Conservation (phyloP, 768 basidiomycete genomes). For the Suillus subluteus region DNA sequence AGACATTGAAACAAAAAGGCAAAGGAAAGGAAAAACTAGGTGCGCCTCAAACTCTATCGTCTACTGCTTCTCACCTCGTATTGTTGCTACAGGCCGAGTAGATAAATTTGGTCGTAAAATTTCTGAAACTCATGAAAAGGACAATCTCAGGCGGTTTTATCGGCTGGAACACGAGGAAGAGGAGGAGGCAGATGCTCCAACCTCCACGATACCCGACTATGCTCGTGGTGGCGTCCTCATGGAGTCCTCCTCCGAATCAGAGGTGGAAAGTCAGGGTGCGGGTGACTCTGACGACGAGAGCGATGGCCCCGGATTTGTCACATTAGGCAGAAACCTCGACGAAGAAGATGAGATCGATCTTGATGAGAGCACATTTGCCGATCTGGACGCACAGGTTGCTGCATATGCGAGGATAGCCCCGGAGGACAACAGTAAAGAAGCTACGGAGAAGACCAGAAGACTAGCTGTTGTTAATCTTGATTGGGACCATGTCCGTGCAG, state of each 20-base stretch:
- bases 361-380: conserved; percentile 73
- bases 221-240: conserved; percentile 89
- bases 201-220: conserved; percentile 57
- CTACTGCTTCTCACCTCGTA: conserved; percentile 4
- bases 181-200: conserved; percentile 34
- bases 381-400: conserved; percentile 75
- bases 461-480: conserved; percentile 95
- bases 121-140: conserved; percentile 68
- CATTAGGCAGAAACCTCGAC: conserved; percentile 50
- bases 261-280: conserved; percentile 16
- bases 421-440: conserved; percentile 43
- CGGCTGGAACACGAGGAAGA: conserved; percentile 56
- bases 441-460: conserved; percentile 58
- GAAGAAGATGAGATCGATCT: conserved; percentile 67
- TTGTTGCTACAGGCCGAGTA: conserved; percentile 52
- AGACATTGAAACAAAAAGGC: conserved; percentile 38
- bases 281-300: conserved; percentile 46
- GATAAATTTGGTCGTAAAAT: conserved; percentile 90
- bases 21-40: conserved; percentile 22
- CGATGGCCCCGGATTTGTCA: conserved; percentile 52
- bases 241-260: conserved; percentile 63
- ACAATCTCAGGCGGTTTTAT: conserved; percentile 81
- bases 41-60: conserved; percentile 16
- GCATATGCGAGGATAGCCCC: conserved; percentile 55
- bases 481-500: conserved; percentile 94